Percentiles rank a stretch among this genome's conserved stretches.
Conservation (phyloP, 345 rosid species). For the Arabidopsis suecica region DNA sequence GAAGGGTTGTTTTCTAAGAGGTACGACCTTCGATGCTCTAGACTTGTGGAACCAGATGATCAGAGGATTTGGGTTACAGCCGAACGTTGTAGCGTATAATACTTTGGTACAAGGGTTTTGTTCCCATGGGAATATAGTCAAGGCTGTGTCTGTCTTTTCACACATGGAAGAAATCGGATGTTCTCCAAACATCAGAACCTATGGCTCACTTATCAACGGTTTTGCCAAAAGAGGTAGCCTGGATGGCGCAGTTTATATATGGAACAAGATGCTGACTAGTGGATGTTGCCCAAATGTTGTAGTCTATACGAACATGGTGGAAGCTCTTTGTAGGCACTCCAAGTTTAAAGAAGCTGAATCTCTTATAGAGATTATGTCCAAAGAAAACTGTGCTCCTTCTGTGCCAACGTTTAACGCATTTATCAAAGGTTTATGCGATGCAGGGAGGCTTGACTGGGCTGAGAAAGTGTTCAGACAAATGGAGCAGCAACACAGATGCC, state of each 20-base stretch:
- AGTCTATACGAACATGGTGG: conserved; percentile 85
- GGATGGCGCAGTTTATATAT: conserved; percentile 63
- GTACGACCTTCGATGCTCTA: conserved; percentile 57
- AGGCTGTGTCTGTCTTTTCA: conserved; percentile 58
- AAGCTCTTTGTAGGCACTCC: conserved; percentile 65
- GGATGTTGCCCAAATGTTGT: conserved; percentile 79
- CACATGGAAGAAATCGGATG: conserved; percentile 66
- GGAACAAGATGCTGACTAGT: conserved; percentile 80
- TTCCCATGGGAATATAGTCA: conserved; percentile 53
- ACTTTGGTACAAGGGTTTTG: conserved; percentile 73
- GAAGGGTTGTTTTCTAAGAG: conserved; percentile 67
- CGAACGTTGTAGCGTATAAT: conserved; percentile 70
- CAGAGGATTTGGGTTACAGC: conserved; percentile 52
- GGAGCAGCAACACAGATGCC: conserved; percentile 55
- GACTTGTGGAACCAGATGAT: conserved; percentile 66
- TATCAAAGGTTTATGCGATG: conserved; percentile 70
- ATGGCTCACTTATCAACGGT: conserved; percentile 73
- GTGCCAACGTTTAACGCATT: conserved; percentile 67
- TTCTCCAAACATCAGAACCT: conserved; percentile 62
- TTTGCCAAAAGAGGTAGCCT: conserved; percentile 72
- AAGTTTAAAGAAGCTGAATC: conserved; percentile 69
- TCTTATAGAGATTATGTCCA: conserved; percentile 65
- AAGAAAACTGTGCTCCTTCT: conserved; percentile 67
- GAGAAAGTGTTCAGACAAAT: conserved; percentile 57
- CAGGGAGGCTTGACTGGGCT: conserved; percentile 69